phyloP scores from a whole-genome alignment of 768 basidiomycete genomes.

The Lactarius trivialis region DNA sequence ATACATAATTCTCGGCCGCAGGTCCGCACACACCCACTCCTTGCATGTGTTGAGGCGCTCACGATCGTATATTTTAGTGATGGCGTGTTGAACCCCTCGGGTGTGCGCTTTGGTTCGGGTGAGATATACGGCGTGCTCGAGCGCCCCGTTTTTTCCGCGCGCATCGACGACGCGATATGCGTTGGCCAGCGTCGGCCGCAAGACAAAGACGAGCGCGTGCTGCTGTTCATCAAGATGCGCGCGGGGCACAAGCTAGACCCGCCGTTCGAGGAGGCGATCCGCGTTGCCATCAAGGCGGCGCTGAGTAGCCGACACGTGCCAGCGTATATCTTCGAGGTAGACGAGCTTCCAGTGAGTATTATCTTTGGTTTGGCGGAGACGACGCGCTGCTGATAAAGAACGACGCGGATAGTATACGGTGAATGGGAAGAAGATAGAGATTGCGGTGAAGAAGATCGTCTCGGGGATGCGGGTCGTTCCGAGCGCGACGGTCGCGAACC shows the following conservation, averaged over 20 bases:
- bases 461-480: constrained; percentile 59
- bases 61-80: constrained; percentile 37
- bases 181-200: constrained; percentile 54
- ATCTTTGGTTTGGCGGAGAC: background rate
- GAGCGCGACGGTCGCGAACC: constrained; percentile 72
- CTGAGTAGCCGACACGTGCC: constrained; percentile 76
- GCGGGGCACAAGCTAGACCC: constrained; percentile 39
- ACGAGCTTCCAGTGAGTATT: constrained; percentile 59
- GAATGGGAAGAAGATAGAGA: constrained; percentile 75
- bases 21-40: constrained; percentile 29
- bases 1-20: constrained; percentile 52
- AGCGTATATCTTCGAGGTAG: constrained; percentile 53
- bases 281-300: constrained; percentile 46
- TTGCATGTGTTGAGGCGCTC: constrained; percentile 16
- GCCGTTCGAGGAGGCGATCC: constrained; percentile 43
- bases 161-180: constrained; percentile 64
- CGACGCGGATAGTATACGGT: constrained; percentile 51
- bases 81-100: constrained; percentile 71
- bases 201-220: constrained; percentile 66
- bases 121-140: too few species aligned
- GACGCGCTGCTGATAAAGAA: background rate
- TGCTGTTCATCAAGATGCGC: constrained; percentile 68
- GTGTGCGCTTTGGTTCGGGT: constrained; percentile 74
- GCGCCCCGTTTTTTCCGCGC: constrained; percentile 37
- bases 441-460: constrained; percentile 71